phyloP scores from a whole-genome alignment of 768 basidiomycete genomes.

The Boletus rufocinnamomeus region DNA sequence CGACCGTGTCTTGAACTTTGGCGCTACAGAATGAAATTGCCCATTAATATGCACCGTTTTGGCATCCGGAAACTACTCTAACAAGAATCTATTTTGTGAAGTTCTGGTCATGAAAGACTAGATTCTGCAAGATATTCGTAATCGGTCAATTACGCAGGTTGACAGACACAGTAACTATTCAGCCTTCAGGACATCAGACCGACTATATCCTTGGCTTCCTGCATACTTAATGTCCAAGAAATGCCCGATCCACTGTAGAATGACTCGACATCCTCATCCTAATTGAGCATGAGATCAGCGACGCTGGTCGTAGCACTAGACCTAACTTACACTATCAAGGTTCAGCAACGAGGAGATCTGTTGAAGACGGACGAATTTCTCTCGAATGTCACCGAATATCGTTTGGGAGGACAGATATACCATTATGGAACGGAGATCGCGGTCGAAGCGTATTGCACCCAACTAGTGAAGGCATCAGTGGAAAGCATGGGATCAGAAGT shows the following conservation, averaged over 20 bases:
- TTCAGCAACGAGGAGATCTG: constrained; percentile 93
- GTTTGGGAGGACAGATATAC: constrained; percentile 87
- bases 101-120: neutral
- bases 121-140: neutral
- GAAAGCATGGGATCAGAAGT: neutral
- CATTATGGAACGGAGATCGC: constrained; percentile 83
- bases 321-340: constrained; percentile 61
- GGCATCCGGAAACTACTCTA: too few relatives aligned
- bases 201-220: constrained; percentile 73
- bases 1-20: neutral
- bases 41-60: neutral
- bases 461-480: constrained; percentile 51
- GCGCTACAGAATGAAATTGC: neutral
- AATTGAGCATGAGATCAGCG: constrained; percentile 10
- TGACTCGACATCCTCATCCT: constrained; percentile 95
- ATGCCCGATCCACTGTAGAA: constrained; percentile 95
- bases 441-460: constrained; percentile 93
- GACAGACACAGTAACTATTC: neutral
- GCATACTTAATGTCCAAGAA: constrained; percentile 77
- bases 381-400: constrained; percentile 84
- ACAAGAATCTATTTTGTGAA: too few relatives aligned
- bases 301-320: neutral
- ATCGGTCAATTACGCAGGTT: neutral
- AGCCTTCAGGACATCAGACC: constrained; percentile 49
- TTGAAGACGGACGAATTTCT: constrained; percentile 89